Percentiles rank a stretch among this genome's conserved stretches.
phyloP scores from a whole-genome alignment of 1,284 basidiomycete species.

The Gymnopus androsaceus region DNA sequence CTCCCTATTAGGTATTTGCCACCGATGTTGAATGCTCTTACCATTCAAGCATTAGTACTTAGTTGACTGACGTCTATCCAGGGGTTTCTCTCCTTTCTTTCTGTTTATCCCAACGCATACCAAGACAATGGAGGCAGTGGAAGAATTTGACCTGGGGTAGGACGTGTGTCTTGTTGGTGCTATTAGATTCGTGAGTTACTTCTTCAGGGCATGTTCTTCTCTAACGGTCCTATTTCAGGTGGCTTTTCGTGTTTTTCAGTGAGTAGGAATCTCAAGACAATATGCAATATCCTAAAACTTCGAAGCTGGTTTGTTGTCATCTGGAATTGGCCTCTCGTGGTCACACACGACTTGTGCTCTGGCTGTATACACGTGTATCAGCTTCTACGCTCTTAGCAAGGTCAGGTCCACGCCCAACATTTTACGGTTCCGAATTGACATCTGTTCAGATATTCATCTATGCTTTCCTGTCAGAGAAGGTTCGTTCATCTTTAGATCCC shows the following conservation, averaged over 20 bases:
- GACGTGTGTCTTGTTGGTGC: conserved; percentile 12
- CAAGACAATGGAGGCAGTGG: conserved; percentile 13
- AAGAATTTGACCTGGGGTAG: conserved; percentile 16
- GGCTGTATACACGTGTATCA: conserved; percentile 11
- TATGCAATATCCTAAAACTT: not conserved
- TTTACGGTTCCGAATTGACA: not conserved
- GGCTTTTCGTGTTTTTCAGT: conserved; percentile 18
- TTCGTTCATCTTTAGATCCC: not conserved
- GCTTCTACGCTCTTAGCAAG: conserved; percentile 14
- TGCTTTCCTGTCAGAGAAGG: conserved; percentile 14
- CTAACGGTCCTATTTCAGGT: not conserved
- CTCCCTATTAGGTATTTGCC: not conserved
- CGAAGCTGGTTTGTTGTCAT: conserved; percentile 12
- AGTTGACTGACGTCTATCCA: not conserved
- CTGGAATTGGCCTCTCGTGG: conserved; percentile 4
- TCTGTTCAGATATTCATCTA: conserved; percentile 14
- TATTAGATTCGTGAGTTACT: conserved; percentile 14
- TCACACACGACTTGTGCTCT: conserved; percentile 3
- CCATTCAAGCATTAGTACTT: not conserved
- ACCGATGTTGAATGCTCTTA: not conserved
- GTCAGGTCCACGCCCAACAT: not conserved
- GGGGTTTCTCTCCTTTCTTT: conserved; percentile 13
- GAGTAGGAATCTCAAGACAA: not conserved
- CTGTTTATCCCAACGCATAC: conserved; percentile 14
- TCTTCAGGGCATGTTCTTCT: not conserved